phyloP scores from a whole-genome alignment of 2,329 filamentous ascomycete species.

The Beauveria scarabaeidicola region DNA sequence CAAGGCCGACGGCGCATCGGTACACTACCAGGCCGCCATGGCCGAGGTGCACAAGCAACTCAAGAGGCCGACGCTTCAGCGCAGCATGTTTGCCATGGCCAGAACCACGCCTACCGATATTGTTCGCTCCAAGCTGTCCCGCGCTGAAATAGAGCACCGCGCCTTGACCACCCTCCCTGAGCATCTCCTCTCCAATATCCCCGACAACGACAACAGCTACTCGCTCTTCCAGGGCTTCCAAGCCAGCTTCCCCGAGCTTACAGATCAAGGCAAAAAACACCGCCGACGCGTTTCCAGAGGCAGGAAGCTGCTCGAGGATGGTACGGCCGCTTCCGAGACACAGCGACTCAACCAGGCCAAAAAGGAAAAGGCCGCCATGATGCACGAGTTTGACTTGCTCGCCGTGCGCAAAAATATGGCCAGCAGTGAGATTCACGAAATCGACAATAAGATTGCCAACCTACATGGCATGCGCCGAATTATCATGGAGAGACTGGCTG shows the following conservation, averaged over 20 bases:
- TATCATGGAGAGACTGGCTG: constrained; percentile 76
- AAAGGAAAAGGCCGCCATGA: constrained; percentile 69
- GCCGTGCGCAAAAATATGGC: constrained; percentile 95
- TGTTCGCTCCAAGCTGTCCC: constrained; percentile 83
- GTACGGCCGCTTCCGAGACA: constrained; percentile 41
- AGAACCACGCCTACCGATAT: constrained; percentile 89
- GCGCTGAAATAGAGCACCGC: constrained; percentile 86
- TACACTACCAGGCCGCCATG: constrained; percentile 81
- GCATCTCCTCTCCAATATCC: constrained; percentile 81
- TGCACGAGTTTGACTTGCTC: constrained; percentile 85
- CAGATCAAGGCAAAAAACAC: constrained; percentile 62
- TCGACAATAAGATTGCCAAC: constrained; percentile 94
- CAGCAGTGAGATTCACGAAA: constrained; percentile 88
- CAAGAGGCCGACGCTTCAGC: constrained; percentile 72
- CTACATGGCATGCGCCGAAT: constrained; percentile 88
- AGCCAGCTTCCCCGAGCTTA: constrained; percentile 68
- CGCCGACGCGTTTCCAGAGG: constrained; percentile 64
- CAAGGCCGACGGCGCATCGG: constrained; percentile 38
- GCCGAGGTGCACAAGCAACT: constrained; percentile 84
- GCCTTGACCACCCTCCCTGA: constrained; percentile 83
- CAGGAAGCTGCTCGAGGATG: constrained; percentile 65
- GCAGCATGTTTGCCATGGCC: constrained; percentile 84
- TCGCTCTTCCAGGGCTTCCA: constrained; percentile 96
- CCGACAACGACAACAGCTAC: constrained; percentile 76
- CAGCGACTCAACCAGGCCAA: constrained; percentile 65